phyloP scores from a whole-genome alignment of 1,284 basidiomycete species.

The Trametes hirsuta region DNA sequence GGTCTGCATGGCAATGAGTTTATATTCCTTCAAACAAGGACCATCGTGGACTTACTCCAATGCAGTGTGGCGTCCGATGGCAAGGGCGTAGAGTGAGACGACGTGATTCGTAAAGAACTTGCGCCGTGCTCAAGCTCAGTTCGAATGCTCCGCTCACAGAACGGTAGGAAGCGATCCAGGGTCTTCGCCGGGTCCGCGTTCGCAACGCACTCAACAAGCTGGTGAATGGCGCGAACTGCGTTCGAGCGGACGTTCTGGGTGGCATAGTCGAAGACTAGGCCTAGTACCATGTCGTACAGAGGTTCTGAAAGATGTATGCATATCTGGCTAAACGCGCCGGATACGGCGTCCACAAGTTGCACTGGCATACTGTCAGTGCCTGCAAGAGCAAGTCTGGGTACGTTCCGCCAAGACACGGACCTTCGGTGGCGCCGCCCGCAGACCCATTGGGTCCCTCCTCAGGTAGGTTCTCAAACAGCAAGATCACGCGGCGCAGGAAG shows the following conservation, averaged over 20 bases:
- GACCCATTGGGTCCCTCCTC: slow-evolving; percentile 71
- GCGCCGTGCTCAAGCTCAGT: slow-evolving; percentile 86
- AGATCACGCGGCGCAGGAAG: slow-evolving; percentile 82
- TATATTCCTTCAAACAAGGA: slow-evolving; percentile 3
- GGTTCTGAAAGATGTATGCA: slow-evolving; percentile 84
- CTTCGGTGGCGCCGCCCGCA: slow-evolving; percentile 64
- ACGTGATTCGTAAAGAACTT: slow-evolving; percentile 82
- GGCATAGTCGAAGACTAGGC: slow-evolving; percentile 80
- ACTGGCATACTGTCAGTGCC: slow-evolving; percentile 41
- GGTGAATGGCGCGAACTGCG: slow-evolving; percentile 85
- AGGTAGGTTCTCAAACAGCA: slow-evolving; percentile 86
- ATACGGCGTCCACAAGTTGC: slow-evolving; percentile 71
- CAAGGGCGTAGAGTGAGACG: slow-evolving; percentile 67
- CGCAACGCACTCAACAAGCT: slow-evolving; percentile 85
- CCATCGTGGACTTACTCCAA: slow-evolving; percentile 65
- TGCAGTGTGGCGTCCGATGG: slow-evolving; percentile 88
- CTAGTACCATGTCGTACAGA: slow-evolving; percentile 81
- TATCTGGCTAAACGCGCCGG: slow-evolving; percentile 72
- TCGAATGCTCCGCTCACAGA: slow-evolving; percentile 74
- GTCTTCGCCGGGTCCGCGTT: slow-evolving; percentile 81
- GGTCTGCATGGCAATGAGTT: slow-evolving; percentile 43
- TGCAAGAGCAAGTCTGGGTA: neutral
- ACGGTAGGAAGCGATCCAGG: slow-evolving; percentile 74
- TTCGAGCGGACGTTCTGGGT: slow-evolving; percentile 82
- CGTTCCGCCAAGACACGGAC: slow-evolving; percentile 36